Evolutionary conservation across 768 basidiomycete genomes (phyloP), one percentile per base, ranked within the genome.

Genomic region (Boletus sp.): DNA sequence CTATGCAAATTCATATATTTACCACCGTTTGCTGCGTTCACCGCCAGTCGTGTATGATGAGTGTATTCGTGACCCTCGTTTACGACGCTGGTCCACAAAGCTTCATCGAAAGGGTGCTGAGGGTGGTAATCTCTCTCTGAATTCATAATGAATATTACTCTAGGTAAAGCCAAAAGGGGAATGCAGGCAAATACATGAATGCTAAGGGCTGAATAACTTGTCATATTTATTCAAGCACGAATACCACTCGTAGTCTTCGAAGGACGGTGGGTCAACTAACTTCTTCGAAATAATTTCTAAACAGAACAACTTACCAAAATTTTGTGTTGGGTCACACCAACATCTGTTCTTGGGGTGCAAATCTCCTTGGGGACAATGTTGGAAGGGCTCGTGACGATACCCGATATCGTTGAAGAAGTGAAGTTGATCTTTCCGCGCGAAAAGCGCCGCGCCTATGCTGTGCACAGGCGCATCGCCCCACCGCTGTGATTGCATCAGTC

Each of bases 381-480:
- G 85, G 76, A 90, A 92, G 5, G 83, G 84, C 54, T 88, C 82
- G 59, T 95, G 92, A 59, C 81, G 76, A 71, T 94, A 95, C 0
- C 92, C 94, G 39, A 95, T 91, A 64, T 94, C 90, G 47, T 78
- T 66, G 74, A 94, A 94, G 68, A 89, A 94, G 67, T 93, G 89
- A 24, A 93, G 75, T 64, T 90, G 87, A 32, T 88, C 83, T 68
- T 82, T 87, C 28, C 79, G 75, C 3, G 88, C 84, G 67, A 94
- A 89, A 14, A 92, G 74, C 0, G 90, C 83, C 7, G 83, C 91
- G 6, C 86, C 92, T 55, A 94, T 90, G 52, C 87, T 89, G 63
- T 93, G 92, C 0, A 94, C 87, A 0, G 90, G 91, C 1, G 92
- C 92, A 68, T 93, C 92, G 30, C 92, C 92, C 90, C 89, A 89